These are phyloP conservation scores for Rhizodiscina lignyota DNA, from an alignment of 495 filamentous ascomycete species.

Conservation along the genomic window DNA sequence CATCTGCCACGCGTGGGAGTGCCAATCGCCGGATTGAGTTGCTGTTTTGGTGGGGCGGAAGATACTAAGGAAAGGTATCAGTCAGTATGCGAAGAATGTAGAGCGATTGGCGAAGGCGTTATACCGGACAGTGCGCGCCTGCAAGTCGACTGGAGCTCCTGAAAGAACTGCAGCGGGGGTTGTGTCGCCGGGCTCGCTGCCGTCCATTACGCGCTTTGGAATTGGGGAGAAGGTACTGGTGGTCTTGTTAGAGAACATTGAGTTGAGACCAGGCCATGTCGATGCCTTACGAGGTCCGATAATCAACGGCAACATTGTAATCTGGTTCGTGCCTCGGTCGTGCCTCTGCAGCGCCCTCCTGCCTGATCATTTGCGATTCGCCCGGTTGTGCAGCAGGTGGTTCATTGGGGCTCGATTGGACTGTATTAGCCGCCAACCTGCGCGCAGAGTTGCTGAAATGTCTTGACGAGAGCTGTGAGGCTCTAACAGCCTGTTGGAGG, in stretches of 20 bases:
- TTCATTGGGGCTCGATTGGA: too few relatives aligned
- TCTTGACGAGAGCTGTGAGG: too few relatives aligned
- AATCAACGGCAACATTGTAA: constrained; percentile 61
- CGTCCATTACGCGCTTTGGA: constrained; percentile 74
- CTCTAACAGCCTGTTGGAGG: too few relatives aligned
- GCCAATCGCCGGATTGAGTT: constrained; percentile 81
- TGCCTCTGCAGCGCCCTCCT: constrained; percentile 33
- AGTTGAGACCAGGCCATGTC: constrained; percentile 1
- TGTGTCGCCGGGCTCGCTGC: constrained; percentile 62
- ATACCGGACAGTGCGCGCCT: constrained; percentile 85
- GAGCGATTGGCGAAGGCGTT: constrained; percentile 5
- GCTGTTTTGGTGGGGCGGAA: constrained; percentile 79
- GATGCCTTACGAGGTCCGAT: constrained; percentile 56
- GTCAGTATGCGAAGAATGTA: not conserved
- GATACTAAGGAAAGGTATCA: constrained; percentile 38
- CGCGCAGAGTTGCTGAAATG: too few relatives aligned
- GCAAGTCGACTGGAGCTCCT: constrained; percentile 82
- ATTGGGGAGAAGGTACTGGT: constrained; percentile 81
- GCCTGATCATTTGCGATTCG: constrained; percentile 32
- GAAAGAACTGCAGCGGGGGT: constrained; percentile 75
- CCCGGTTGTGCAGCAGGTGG: constrained; percentile 9
- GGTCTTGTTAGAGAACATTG: too few relatives aligned
- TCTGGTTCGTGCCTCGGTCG: constrained; percentile 55
- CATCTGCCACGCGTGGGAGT: constrained; percentile 81
- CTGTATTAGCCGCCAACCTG: too few relatives aligned